Conservation (phyloP, 352 stramenopile genomes). For the Phytophthora boehmeriae region DNA sequence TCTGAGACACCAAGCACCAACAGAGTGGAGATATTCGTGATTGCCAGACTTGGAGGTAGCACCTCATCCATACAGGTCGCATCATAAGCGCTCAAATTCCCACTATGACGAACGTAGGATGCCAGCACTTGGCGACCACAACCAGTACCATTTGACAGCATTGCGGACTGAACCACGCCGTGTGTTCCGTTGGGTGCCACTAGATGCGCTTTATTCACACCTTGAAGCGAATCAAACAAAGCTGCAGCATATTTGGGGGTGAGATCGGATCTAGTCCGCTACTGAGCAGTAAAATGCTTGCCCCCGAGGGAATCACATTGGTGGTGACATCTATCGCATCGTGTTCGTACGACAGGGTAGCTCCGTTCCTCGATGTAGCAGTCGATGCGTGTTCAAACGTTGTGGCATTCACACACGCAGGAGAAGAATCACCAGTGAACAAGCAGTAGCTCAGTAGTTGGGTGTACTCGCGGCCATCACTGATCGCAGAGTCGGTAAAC, state of each 20-base stretch:
- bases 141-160: slow-evolving; percentile 39
- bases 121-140: slow-evolving; percentile 59
- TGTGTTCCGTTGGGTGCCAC: slow-evolving; percentile 44
- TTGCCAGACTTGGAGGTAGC: slow-evolving; percentile 35
- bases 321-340: slow-evolving; percentile 28
- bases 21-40: slow-evolving; percentile 37
- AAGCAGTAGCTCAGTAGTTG: slow-evolving; percentile 66
- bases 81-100: slow-evolving; percentile 55
- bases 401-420: slow-evolving; percentile 36
- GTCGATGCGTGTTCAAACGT: slow-evolving; percentile 2
- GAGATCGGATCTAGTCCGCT: slow-evolving; percentile 52
- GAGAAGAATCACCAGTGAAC: slow-evolving; percentile 51
- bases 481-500: slow-evolving; percentile 57
- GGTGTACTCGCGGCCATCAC: slow-evolving; percentile 44
- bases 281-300: slow-evolving; percentile 63
- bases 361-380: background rate
- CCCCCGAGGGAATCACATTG: slow-evolving; percentile 2
- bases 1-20: slow-evolving; percentile 55
- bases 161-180: slow-evolving; percentile 43
- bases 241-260: slow-evolving; percentile 48
- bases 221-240: slow-evolving; percentile 43
- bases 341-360: slow-evolving; percentile 42
- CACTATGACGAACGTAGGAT: slow-evolving; percentile 56
- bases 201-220: slow-evolving; percentile 53
- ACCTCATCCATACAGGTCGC: slow-evolving; percentile 55